Evolutionary conservation across 1,139 yeast genomes (phyloP), one percentile per base, ranked within the genome.

Genomic region (Scheffersomyces stambukii): DNA sequence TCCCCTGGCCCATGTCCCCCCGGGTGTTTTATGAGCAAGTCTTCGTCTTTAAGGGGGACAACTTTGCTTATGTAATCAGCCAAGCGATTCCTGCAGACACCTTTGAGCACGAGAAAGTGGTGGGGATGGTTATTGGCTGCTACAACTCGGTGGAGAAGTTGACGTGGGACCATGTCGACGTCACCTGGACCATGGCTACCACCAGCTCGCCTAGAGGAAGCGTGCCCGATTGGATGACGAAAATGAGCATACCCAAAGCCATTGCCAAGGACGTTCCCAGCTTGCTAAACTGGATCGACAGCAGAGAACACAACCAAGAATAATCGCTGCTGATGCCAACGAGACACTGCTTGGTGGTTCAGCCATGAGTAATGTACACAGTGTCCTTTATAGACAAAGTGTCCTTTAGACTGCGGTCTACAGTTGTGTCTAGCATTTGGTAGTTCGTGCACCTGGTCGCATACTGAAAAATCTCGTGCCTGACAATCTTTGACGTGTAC

Each of bases 181-280:
- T 77, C 12, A 60, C 61, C 23, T 81, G 93, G 93, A 46, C 57
- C 6, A 77, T 81, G 85, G 72, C 76, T 11, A 73, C 77, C 9
- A 60, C 75, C 26, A 74, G 84, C 31, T 77, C 72, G 33, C 80
- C 88, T 2, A 76, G 81, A 15, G 93, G 93, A 0, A 57, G 50
- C 32, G 64, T 81, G 3, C 91, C 91, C 1, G 57, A 68, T 24
- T 79, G 80, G 75, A 33, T 81, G 13, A 81, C 79, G 33, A 71
- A 74, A 37, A 48, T 66, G 32, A 60, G 74, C 25, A 67, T 81
- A 31, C 70, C 77, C 2, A 62, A 65, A 12, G 79, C 77, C 8
- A 72, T 81, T 20, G 75, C 80, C 2, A 70, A 72, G 31, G 93
- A 81, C 45, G 86, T 81, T 1, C 85, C 86, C 0, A n/a, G n/a